phyloP scores from a whole-genome alignment of 1,139 yeast species.

The Tardiomyces blankii region DNA sequence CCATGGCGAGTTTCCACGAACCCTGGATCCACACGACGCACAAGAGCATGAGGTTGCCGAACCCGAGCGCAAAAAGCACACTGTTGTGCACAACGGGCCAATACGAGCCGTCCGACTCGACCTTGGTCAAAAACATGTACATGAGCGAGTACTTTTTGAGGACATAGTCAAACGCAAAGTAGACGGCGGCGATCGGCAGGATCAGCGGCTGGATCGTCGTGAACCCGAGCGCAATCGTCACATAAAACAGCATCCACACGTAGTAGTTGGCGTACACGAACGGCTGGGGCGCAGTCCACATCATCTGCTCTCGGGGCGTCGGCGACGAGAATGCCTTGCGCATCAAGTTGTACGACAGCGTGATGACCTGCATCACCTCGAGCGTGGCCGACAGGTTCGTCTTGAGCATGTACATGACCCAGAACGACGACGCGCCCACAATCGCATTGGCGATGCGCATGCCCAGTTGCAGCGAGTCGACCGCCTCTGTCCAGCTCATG shows the following conservation, averaged over 20 bases:
- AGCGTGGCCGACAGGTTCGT: slow-evolving; percentile 24
- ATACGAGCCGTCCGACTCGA: slow-evolving; percentile 29
- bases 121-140: slow-evolving; percentile 29
- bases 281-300: slow-evolving; percentile 27
- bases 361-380: slow-evolving; percentile 24
- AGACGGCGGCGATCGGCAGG: slow-evolving; percentile 24
- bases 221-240: slow-evolving; percentile 29
- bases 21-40: slow-evolving; percentile 31
- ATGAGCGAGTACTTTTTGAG: slow-evolving; percentile 27
- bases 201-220: slow-evolving; percentile 31
- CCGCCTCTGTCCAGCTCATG: slow-evolving; percentile 10
- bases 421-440: slow-evolving; percentile 29
- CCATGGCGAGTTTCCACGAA: slow-evolving; percentile 24
- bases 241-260: slow-evolving; percentile 27
- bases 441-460: slow-evolving; percentile 27
- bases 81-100: slow-evolving; percentile 30
- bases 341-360: slow-evolving; percentile 17
- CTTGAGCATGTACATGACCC: slow-evolving; percentile 31
- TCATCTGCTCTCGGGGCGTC: slow-evolving; percentile 28
- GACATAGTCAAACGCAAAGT: slow-evolving; percentile 23
- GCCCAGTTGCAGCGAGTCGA: slow-evolving; percentile 18
- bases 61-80: slow-evolving; percentile 23
- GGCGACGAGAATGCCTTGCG: slow-evolving; percentile 19
- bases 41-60: slow-evolving; percentile 28
- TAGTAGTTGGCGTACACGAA: slow-evolving; percentile 27